A percentile compares a stretch with the other conserved stretches of the same genome.
phyloP scores from a whole-genome alignment of 2,329 filamentous ascomycete genomes.

The Xylariomycetidae sp. region DNA sequence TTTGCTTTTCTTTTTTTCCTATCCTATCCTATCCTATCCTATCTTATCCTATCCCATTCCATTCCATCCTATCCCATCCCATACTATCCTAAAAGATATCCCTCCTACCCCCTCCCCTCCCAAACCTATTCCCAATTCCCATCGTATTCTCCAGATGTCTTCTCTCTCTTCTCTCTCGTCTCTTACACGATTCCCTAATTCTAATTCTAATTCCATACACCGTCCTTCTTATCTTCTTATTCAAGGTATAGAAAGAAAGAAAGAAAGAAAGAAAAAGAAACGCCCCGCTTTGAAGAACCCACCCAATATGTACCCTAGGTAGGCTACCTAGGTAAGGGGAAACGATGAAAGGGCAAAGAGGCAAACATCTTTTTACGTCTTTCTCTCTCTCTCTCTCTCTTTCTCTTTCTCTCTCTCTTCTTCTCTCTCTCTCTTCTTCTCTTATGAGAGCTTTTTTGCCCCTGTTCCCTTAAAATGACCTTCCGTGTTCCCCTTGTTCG shows the following conservation, averaged over 20 bases:
- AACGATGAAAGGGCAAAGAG: background rate
- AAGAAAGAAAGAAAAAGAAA: too few species aligned
- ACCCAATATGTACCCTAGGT: background rate
- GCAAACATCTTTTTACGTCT: background rate
- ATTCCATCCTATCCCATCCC: background rate
- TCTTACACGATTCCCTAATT: too few species aligned
- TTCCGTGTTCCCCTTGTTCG: background rate
- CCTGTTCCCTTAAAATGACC: background rate
- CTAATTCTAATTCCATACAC: background rate
- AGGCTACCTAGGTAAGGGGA: background rate
- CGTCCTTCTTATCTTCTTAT: background rate
- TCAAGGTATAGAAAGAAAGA: background rate
- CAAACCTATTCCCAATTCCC: too few species aligned
- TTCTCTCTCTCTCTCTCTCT: background rate
- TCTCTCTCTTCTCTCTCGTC: too few species aligned
- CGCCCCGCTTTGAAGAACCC: too few species aligned
- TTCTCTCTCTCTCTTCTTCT: background rate
- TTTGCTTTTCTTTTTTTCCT: too few species aligned
- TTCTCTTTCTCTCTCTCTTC: background rate
- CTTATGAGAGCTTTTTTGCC: background rate
- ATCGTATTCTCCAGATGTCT: too few species aligned
- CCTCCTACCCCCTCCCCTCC: too few species aligned
- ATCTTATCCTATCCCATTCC: too few species aligned
- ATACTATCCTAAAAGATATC: background rate
- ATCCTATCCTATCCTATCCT: background rate